Percentiles rank a stretch among this genome's conserved stretches.
These are phyloP conservation scores for Salix viminalis DNA, from an alignment of 345 rosid species.

Conservation along the genomic window DNA sequence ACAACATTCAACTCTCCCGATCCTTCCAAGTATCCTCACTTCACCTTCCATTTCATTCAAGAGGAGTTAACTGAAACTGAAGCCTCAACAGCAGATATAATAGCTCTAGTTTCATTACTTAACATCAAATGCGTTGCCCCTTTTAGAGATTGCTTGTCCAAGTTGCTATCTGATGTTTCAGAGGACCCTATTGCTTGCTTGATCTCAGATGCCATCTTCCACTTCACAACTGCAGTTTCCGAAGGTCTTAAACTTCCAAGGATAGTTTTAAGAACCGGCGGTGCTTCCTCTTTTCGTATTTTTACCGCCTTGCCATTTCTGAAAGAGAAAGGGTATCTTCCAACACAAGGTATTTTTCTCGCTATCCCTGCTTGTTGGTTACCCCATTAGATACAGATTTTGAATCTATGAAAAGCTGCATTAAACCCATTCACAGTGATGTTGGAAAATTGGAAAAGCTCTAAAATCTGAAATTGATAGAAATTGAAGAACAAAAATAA, in stretches of 20 bases:
- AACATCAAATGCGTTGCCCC: slow-evolving; percentile 11
- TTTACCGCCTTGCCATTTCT: slow-evolving; percentile 32
- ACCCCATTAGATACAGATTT: too few species aligned
- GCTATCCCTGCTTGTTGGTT: background rate
- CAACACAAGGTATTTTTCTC: slow-evolving; percentile 22
- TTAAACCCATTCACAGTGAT: too few species aligned
- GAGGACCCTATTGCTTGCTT: slow-evolving; percentile 30
- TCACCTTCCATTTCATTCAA: slow-evolving; percentile 20
- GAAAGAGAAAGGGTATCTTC: slow-evolving; percentile 32
- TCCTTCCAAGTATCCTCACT: slow-evolving; percentile 25
- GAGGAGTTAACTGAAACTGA: slow-evolving; percentile 17
- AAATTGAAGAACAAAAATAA: too few species aligned
- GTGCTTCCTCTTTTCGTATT: slow-evolving; percentile 27
- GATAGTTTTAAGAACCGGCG: slow-evolving; percentile 29
- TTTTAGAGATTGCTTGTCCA: slow-evolving; percentile 23
- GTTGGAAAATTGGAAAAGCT: too few species aligned
- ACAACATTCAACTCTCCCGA: slow-evolving; percentile 33
- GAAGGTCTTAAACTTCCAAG: slow-evolving; percentile 21
- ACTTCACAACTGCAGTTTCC: slow-evolving; percentile 33
- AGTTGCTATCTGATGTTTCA: slow-evolving; percentile 10
- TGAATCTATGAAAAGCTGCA: too few species aligned
- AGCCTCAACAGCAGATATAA: slow-evolving; percentile 9
- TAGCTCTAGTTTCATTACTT: slow-evolving; percentile 12
- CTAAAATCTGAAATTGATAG: too few species aligned
- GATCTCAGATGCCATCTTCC: slow-evolving; percentile 29